phyloP scores from a whole-genome alignment of 768 basidiomycete genomes.

The Trametes villosa region DNA sequence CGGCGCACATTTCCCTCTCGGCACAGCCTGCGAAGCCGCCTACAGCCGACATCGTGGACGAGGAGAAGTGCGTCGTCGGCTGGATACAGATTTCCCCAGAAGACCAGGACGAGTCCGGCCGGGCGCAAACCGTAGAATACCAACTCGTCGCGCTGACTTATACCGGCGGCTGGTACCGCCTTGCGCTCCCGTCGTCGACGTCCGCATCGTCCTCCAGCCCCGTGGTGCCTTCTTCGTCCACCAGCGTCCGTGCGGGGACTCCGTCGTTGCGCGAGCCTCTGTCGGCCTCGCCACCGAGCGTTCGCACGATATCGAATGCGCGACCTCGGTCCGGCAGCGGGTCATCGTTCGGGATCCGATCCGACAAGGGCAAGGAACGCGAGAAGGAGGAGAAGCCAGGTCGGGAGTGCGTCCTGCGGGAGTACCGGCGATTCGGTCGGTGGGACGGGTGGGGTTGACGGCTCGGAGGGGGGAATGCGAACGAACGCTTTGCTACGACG shows the following conservation, averaged over 20 bases:
- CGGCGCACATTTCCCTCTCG: slow-evolving; percentile 79
- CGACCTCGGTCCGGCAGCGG: slow-evolving; percentile 58
- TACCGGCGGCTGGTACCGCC: slow-evolving; percentile 90
- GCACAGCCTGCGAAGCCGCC: slow-evolving; percentile 62
- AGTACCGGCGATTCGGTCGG: slow-evolving; percentile 81
- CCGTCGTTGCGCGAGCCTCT: slow-evolving; percentile 13
- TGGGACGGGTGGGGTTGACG: slow-evolving; percentile 81
- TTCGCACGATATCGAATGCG: slow-evolving; percentile 40
- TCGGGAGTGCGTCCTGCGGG: slow-evolving; percentile 69
- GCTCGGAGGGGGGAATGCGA: background rate
- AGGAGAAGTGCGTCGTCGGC: slow-evolving; percentile 86
- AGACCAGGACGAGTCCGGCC: slow-evolving; percentile 38
- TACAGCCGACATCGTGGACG: slow-evolving; percentile 67
- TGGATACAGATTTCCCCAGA: slow-evolving; percentile 66
- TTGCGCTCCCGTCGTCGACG: slow-evolving; percentile 62
- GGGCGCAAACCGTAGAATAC: slow-evolving; percentile 49
- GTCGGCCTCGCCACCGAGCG: slow-evolving; percentile 49
- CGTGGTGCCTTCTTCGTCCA: slow-evolving; percentile 24
- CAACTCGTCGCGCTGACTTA: slow-evolving; percentile 88
- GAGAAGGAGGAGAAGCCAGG: slow-evolving; percentile 64
- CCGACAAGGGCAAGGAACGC: slow-evolving; percentile 62
- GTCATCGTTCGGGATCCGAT: slow-evolving; percentile 52
- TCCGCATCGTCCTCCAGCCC: slow-evolving; percentile 19
- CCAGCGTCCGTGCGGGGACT: slow-evolving; percentile 14
- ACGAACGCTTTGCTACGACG: background rate